Evolutionary conservation across 208 protist genomes (phyloP).

Genomic region (Crithidia expoeki): DNA sequence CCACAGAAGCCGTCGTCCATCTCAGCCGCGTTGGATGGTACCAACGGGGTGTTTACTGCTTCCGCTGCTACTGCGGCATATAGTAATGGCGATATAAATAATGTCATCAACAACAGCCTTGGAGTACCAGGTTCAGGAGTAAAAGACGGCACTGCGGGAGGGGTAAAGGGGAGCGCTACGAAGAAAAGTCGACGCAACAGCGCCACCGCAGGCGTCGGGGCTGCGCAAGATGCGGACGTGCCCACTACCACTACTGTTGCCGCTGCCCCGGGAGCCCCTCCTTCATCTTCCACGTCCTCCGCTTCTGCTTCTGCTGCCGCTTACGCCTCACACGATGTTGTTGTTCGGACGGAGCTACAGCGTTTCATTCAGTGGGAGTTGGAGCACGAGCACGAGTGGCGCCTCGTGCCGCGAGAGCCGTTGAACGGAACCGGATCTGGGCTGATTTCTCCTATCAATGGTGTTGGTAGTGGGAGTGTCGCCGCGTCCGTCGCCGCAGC

Average conservation of each 20-base stretch:
- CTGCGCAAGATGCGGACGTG: neutral
- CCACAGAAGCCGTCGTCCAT: slow-evolving; percentile 5
- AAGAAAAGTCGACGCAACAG: slow-evolving; percentile 10
- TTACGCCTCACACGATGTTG: slow-evolving; percentile 24
- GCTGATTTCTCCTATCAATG: neutral
- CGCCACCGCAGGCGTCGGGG: neutral
- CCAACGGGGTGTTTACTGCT: neutral
- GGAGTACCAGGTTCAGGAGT: no score
- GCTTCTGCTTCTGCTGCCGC: neutral
- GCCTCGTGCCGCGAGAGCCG: slow-evolving; percentile 47
- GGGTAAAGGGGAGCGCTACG: neutral
- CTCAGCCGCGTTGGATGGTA: neutral
- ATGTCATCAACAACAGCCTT: neutral
- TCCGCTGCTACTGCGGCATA: neutral
- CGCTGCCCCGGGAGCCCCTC: neutral
- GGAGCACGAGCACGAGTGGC: slow-evolving; percentile 63
- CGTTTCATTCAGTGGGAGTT: slow-evolving; percentile 56
- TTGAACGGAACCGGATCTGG: neutral
- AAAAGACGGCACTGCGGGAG: neutral
- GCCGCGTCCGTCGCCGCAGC: neutral
- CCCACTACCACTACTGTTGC: neutral
- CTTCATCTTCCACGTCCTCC: neutral
- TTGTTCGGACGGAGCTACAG: slow-evolving; percentile 31
- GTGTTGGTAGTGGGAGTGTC: neutral
- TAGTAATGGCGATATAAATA: neutral